Evolutionary conservation across 2,329 filamentous ascomycete species (phyloP).

Genomic region (Fusarium sp.): DNA sequence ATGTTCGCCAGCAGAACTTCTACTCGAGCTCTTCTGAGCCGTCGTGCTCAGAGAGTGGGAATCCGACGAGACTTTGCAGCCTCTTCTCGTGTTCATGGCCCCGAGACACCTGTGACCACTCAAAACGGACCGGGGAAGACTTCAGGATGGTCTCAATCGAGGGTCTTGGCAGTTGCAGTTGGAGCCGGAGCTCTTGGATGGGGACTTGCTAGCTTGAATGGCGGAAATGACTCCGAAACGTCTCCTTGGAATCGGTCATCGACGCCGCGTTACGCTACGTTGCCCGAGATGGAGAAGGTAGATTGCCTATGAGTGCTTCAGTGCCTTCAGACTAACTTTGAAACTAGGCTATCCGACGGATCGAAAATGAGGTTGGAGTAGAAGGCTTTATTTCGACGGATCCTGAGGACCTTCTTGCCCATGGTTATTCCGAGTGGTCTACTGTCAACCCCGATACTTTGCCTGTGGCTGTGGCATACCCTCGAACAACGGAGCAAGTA

Average conservation of each 20-base stretch:
- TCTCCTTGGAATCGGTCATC: constrained; percentile 35
- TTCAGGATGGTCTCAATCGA: constrained; percentile 50
- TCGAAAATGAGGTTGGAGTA: constrained; percentile 63
- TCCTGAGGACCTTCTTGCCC: constrained; percentile 71
- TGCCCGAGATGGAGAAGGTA: constrained; percentile 61
- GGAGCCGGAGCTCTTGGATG: constrained; percentile 60
- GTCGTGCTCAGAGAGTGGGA: constrained; percentile 25
- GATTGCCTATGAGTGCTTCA: constrained; percentile 14
- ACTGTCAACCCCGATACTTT: constrained; percentile 72
- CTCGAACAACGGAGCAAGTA: constrained; percentile 72
- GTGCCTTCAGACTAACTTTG: constrained; percentile 16
- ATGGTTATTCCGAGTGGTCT: constrained; percentile 79
- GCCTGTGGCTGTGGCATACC: constrained; percentile 76
- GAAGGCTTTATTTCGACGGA: constrained; percentile 75
- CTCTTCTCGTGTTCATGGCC: constrained; percentile 17
- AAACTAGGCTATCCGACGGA: constrained; percentile 68
- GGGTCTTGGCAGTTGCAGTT: constrained; percentile 57
- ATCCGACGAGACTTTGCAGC: constrained; percentile 34
- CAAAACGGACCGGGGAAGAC: constrained; percentile 16
- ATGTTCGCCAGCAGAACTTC: constrained; percentile 40
- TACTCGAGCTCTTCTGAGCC: constrained; percentile 38
- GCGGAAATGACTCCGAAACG: constrained; percentile 16
- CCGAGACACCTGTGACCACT: constrained; percentile 19
- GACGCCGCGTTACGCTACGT: constrained; percentile 57
- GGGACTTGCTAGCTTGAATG: constrained; percentile 55